These are phyloP conservation scores for Ophiostoma pallidulum DNA, from an alignment of 2,329 filamentous ascomycete species.

Conservation along the genomic window DNA sequence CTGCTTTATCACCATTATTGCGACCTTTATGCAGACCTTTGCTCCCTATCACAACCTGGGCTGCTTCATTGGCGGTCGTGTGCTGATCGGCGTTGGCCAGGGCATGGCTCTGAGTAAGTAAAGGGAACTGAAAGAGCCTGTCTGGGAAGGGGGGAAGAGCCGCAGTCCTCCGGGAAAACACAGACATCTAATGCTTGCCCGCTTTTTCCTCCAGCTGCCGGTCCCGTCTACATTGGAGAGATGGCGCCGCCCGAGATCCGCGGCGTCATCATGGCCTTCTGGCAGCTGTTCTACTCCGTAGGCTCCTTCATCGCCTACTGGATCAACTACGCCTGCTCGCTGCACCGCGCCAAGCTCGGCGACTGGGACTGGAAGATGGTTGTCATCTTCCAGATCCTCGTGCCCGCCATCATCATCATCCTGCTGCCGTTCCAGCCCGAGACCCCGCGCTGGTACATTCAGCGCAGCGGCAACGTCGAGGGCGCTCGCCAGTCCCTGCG, in stretches of 20 bases:
- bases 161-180: too few species aligned
- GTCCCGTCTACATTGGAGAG: constrained; percentile 63
- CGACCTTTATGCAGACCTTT: constrained; percentile 61
- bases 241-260: constrained; percentile 54
- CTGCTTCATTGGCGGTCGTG: constrained; percentile 58
- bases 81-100: constrained; percentile 60
- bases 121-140: too few species aligned
- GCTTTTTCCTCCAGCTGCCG: constrained; percentile 38
- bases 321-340: constrained; percentile 55
- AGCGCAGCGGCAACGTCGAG: constrained; percentile 50
- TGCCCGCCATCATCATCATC: constrained; percentile 51
- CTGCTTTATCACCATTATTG: constrained; percentile 54
- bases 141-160: too few species aligned
- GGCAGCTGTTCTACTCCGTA: constrained; percentile 59
- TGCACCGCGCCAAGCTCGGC: constrained; percentile 46
- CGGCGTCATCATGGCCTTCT: constrained; percentile 59
- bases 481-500: constrained; percentile 48
- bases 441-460: constrained; percentile 58
- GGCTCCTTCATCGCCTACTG: constrained; percentile 56
- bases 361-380: constrained; percentile 68
- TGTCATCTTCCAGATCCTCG: constrained; percentile 62
- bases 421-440: constrained; percentile 59
- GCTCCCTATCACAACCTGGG: constrained; percentile 50
- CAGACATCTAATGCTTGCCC: too few species aligned
- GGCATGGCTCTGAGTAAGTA: constrained; percentile 42